Conservation (phyloP, 352 stramenopile genomes). For the Phytophthora ramorum region DNA sequence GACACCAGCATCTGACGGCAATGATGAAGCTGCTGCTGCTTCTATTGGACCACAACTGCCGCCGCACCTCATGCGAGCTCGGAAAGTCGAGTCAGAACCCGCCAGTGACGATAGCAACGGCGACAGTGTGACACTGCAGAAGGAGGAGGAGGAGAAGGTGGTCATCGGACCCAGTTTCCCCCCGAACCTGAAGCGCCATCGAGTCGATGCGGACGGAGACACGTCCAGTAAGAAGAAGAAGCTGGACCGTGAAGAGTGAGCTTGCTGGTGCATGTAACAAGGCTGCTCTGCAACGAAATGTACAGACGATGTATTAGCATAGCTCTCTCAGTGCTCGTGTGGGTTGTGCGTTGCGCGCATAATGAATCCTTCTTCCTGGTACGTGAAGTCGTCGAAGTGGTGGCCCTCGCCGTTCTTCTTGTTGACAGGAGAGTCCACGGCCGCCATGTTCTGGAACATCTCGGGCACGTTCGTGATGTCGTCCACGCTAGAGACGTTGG, state of each 20-base stretch:
- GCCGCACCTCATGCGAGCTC: constrained; percentile 38
- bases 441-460: constrained; percentile 92
- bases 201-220: constrained; percentile 8
- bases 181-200: constrained; percentile 34
- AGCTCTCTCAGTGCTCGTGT: constrained; percentile 28
- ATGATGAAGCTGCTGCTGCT: constrained; percentile 8
- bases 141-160: constrained; percentile 4
- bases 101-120: constrained; percentile 3
- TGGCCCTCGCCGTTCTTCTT: constrained; percentile 86
- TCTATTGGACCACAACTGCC: constrained; percentile 74
- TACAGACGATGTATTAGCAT: constrained; percentile 41
- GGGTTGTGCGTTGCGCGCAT: constrained; percentile 39
- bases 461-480: constrained; percentile 91
- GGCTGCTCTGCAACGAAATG: constrained; percentile 14
- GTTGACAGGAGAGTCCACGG: constrained; percentile 87
- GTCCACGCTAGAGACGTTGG: constrained; percentile 78
- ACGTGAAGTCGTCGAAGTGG: constrained; percentile 92
- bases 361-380: constrained; percentile 83
- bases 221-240: constrained; percentile 35
- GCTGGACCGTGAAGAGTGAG: constrained; percentile 4
- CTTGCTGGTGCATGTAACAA: background rate
- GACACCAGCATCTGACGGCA: background rate
- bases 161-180: constrained; percentile 41
- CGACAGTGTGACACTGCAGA: background rate
- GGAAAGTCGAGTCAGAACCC: background rate